Percentiles rank a stretch among this genome's conserved stretches.
Conservation (phyloP, 805 yeast genomes). For the Lipomyces orientalis region DNA sequence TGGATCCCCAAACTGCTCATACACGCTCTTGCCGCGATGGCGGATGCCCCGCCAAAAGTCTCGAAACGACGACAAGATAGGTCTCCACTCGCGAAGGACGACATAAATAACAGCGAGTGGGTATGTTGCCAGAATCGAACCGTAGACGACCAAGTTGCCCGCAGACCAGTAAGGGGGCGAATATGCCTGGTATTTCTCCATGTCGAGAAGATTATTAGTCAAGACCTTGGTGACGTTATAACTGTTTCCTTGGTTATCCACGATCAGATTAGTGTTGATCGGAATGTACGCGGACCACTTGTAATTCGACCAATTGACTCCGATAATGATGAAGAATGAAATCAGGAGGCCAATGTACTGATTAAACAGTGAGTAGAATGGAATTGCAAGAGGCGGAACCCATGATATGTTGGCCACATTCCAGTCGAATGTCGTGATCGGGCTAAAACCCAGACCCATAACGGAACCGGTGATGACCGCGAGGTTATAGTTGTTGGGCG, state of each 20-base stretch:
- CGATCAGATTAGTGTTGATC: constrained; percentile 52
- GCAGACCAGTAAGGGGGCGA: constrained; percentile 69
- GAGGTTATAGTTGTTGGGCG: constrained; percentile 59
- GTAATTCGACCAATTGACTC: constrained; percentile 58
- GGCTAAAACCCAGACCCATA: constrained; percentile 69
- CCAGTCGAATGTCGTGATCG: constrained; percentile 71
- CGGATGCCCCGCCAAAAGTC: constrained; percentile 38
- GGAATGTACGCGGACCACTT: constrained; percentile 65
- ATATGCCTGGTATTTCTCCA: constrained; percentile 57
- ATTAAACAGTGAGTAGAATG: constrained; percentile 47
- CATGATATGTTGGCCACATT: constrained; percentile 55
- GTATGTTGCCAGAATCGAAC: constrained; percentile 62
- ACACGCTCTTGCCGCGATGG: constrained; percentile 3
- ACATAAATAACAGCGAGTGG: constrained; percentile 17
- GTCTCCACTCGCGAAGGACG: constrained; percentile 13
- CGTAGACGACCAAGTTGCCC: constrained; percentile 60
- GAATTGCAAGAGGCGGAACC: constrained; percentile 48
- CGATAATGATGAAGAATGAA: constrained; percentile 58
- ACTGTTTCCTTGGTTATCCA: constrained; percentile 56
- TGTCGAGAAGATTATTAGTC: constrained; percentile 53
- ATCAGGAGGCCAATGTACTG: constrained; percentile 52
- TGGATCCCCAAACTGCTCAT: constrained; percentile 37
- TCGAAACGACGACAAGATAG: background rate
- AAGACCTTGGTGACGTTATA: constrained; percentile 61
- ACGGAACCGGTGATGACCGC: constrained; percentile 67